Percentiles rank a stretch among this genome's conserved stretches.
Conservation (phyloP, 2,329 filamentous ascomycete species). For the Ascochyta koolunga region DNA sequence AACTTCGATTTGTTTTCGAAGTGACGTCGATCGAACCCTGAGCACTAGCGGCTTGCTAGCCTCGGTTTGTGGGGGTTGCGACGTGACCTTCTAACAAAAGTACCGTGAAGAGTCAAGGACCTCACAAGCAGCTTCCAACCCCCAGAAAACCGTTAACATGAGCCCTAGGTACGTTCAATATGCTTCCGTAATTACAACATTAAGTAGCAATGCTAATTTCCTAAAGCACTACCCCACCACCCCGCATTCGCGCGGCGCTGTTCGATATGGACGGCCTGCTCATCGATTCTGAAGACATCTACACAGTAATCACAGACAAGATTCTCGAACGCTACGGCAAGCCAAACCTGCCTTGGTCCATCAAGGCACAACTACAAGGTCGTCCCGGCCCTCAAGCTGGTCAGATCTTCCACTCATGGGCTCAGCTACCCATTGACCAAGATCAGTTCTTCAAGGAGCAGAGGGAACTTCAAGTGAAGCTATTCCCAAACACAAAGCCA, state of each 20-base stretch:
- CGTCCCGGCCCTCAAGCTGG: slow-evolving; percentile 63
- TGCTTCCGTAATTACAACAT: too few relatives aligned
- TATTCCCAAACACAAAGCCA: slow-evolving; percentile 77
- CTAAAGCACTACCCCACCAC: slow-evolving; percentile 51
- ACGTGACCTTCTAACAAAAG: slow-evolving; percentile 16
- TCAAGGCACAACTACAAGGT: slow-evolving; percentile 87
- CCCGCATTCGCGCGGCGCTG: slow-evolving; percentile 85
- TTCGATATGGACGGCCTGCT: slow-evolving; percentile 99
- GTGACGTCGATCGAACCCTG: slow-evolving; percentile 29
- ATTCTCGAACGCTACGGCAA: slow-evolving; percentile 76
- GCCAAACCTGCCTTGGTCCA: slow-evolving; percentile 82
- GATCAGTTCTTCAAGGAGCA: slow-evolving; percentile 70
- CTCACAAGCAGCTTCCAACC: background rate
- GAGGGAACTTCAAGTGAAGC: slow-evolving; percentile 67
- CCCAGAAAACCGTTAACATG: slow-evolving; percentile 15
- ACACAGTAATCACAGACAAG: slow-evolving; percentile 82
- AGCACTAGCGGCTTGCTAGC: slow-evolving; percentile 17
- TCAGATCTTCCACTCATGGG: slow-evolving; percentile 78
- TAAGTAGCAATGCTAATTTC: slow-evolving; percentile 3
- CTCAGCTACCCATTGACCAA: slow-evolving; percentile 75
- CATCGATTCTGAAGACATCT: slow-evolving; percentile 89
- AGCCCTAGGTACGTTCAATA: slow-evolving; percentile 16
- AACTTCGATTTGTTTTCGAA: slow-evolving; percentile 25
- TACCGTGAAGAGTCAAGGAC: background rate
- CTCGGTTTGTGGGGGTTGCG: slow-evolving; percentile 28